Evolutionary conservation across 768 basidiomycete species (phyloP), one percentile per base, ranked within the genome.

Genomic region (Collybia sordida): DNA sequence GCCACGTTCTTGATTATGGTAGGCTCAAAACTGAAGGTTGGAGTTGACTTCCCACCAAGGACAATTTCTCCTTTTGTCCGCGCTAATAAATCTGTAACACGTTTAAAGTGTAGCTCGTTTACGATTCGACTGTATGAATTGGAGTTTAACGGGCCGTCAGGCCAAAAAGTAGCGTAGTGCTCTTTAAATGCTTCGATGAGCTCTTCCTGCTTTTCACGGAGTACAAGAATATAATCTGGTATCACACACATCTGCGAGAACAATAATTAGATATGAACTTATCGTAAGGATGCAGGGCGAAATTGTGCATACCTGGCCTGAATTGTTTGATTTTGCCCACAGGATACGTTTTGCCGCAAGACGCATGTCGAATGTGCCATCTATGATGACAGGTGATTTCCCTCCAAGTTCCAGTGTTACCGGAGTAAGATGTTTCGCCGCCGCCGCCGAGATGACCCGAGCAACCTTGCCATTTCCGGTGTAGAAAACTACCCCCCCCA

Each of bases 271-370:
- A 42, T 22, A 25, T 4, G 15, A 2, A 15, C 9, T 18, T 21
- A 24, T 8, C 9, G 7, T 19, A 23, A 9, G 22, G 2, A 12
- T 40, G 23, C 5, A 9, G 22, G 7, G 36, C 28, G 6, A 38
- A 14, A 43, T 63, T 46, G 9, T 11, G 14, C 31, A 14, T 38
- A 73, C 80, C 74, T 88, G 87, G 7, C 88, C 88, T 1, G 80
- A 72, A 53, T 90, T 89, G 50, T 67, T 72, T 7, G 69, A 68
- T 64, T 89, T 90, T 1, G 82, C 87, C 77, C 80, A 86, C 22
- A 88, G 64, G 27, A 87, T 75, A 6, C 88, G 77, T 58, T 78
- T 80, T 3, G 86, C 88, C 0, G 81, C 77, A 25, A 84, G 51
- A 4, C 49, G 42, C 12, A 67, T 44, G 31, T 67, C 67, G 25